Base-by-base conservation (phyloP, 1,284 basidiomycete species). In the Cutaneotrichosporon sp. region DNA sequence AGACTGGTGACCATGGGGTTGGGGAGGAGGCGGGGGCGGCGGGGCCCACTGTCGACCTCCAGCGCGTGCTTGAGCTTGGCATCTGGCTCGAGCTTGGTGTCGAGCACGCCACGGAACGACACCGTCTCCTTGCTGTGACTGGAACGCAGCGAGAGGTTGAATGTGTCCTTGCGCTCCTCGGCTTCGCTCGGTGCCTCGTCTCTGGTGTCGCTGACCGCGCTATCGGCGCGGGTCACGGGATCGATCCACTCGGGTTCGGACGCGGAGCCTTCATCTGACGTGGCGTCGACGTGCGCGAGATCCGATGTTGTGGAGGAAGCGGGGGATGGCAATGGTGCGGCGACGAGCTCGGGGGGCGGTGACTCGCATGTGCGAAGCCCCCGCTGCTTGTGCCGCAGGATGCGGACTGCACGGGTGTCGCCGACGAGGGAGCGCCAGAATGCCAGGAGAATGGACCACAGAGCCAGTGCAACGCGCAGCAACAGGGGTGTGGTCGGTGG, bases 361-460 rank as follows among this genome's bases (percentile, higher is more conserved):
- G 33, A 18, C 9, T 42, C 56, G 27, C 51, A 53, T 3, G 51
- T 38, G 11, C 33, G 49, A 27, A 29, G 36, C 36, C 56, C 43
- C 47, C 56, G 60, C 46, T 54, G 56, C 50, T 62, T 58, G 60
- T 57, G 58, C 7, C 58, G 43, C n/a, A 58, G 58, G 8, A 36
- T 46, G 34, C 65, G 61, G 14, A 63, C 72, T 11, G 77, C 74
- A 20, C 77, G 62, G 2, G 74, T 78, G 64, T 78, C 74, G 22
- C 75, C 77, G 1, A 78, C 77, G n/a, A 78, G 63, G 29, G 68
- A 68, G 47, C 67, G 56, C 77, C 77, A 78, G 58, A 78, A 74
- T 13, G 72, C 62, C 1, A 78, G 57, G 5, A 78, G 59, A 34
- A 78, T 73, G 1, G 72, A 73, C 77, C 77, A 78, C 49, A 78